These are phyloP conservation scores for Dipodascopsis tothii DNA, from an alignment of 805 yeast genomes.

Conservation along the genomic window DNA sequence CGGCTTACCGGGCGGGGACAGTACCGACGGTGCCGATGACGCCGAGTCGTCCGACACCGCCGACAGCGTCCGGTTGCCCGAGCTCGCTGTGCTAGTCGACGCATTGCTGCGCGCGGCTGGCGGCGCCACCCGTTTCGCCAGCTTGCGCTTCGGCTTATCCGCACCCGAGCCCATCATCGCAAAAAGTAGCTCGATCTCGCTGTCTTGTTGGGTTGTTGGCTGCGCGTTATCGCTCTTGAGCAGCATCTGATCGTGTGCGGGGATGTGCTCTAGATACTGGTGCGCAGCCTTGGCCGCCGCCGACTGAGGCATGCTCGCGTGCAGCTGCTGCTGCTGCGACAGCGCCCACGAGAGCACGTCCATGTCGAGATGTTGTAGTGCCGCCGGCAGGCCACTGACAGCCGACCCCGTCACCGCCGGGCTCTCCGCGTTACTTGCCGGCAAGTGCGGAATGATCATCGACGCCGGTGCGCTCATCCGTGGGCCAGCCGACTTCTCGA, in stretches of 20 bases:
- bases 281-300: neutral
- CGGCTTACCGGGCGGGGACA: neutral
- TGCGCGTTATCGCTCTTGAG: neutral
- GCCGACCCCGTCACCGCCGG: neutral
- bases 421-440: constrained; percentile 2
- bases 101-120: neutral
- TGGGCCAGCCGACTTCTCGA: neutral
- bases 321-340: constrained; percentile 16
- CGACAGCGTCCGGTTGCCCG: neutral
- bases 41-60: neutral
- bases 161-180: constrained; percentile 14
- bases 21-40: neutral
- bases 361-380: neutral
- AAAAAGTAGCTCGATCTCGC: constrained; percentile 16
- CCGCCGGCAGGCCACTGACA: too few species aligned
- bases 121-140: neutral
- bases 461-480: constrained; percentile 4
- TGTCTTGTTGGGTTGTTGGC: constrained; percentile 5
- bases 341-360: constrained; percentile 18
- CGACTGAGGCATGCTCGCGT: neutral
- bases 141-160: neutral
- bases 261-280: neutral
- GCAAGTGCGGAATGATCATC: constrained; percentile 17
- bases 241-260: neutral
- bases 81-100: neutral